These are phyloP conservation scores for Monosporascus sp. DNA, from an alignment of 2,329 filamentous ascomycete species.

Conservation along the genomic window DNA sequence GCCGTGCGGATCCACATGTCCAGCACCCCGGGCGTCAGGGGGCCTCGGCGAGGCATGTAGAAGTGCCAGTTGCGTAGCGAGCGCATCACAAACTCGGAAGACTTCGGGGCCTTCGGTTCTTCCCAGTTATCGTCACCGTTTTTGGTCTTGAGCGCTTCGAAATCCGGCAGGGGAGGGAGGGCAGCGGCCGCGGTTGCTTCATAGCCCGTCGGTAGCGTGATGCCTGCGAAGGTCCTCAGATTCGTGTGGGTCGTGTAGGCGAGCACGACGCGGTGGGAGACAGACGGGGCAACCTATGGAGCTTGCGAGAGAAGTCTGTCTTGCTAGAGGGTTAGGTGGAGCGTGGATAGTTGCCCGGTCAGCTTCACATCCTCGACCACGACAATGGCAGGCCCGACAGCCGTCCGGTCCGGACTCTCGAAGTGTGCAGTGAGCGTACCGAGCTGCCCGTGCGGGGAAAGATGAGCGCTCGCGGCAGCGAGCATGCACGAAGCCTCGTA, in stretches of 20 bases:
- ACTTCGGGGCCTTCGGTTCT: conserved; percentile 2
- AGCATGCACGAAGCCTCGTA: conserved; percentile 19
- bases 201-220: conserved; percentile 8
- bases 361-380: conserved; percentile 20
- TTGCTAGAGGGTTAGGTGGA: conserved; percentile 20
- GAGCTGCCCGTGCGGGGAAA: conserved; percentile 9
- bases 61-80: conserved; percentile 14
- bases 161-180: conserved; percentile 10
- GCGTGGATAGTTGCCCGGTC: conserved; percentile 11
- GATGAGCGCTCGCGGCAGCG: conserved; percentile 11
- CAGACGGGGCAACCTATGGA: conserved; percentile 7
- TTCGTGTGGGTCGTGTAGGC: conserved; percentile 10
- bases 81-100: conserved; percentile 5
- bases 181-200: conserved; percentile 1
- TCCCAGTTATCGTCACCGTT: conserved; percentile 15
- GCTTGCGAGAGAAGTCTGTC: conserved; percentile 7
- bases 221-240: conserved; percentile 5
- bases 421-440: conserved; percentile 14
- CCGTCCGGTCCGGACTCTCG: conserved; percentile 13
- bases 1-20: conserved; percentile 60
- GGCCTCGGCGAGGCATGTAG: conserved; percentile 8
- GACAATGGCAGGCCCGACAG: conserved; percentile 11
- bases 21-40: conserved; percentile 26
- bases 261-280: conserved; percentile 9
- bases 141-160: conserved; percentile 5